Conservation (phyloP, 2,329 filamentous ascomycete species). For the Exutisphaerella laricina region DNA sequence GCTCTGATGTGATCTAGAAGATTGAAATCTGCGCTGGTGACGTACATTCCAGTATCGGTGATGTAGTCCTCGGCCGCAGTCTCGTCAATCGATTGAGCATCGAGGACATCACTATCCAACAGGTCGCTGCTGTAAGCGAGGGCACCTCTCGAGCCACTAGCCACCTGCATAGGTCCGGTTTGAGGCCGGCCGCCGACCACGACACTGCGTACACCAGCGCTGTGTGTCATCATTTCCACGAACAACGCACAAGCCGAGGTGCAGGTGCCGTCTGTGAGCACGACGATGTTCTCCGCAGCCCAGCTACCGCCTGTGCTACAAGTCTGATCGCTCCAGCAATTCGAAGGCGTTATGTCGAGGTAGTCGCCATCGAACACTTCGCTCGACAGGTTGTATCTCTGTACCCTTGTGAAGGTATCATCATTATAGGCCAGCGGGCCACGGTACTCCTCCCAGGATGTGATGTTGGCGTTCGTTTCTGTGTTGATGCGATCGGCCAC, state of each 20-base stretch:
- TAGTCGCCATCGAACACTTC: too few relatives aligned
- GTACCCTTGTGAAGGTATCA: too few relatives aligned
- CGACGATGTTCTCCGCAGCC: conserved; percentile 55
- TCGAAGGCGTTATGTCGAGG: too few relatives aligned
- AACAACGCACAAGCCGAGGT: conserved; percentile 45
- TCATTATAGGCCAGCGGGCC: too few relatives aligned
- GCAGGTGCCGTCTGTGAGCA: conserved; percentile 45
- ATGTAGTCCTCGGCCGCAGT: conserved; percentile 28
- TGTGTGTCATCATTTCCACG: conserved; percentile 42
- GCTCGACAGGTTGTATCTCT: too few relatives aligned
- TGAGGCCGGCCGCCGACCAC: conserved; percentile 40
- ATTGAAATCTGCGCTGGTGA: conserved; percentile 27
- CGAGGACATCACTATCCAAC: conserved; percentile 21
- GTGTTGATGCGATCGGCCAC: too few relatives aligned
- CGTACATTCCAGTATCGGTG: conserved; percentile 22
- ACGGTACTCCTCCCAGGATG: too few relatives aligned
- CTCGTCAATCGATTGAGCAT: conserved; percentile 19
- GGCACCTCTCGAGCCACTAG: conserved; percentile 43
- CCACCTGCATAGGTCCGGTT: conserved; percentile 39
- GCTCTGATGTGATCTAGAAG: conserved; percentile 24
- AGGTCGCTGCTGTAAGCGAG: conserved; percentile 21
- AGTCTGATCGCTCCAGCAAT: too few relatives aligned
- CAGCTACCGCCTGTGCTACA: too few relatives aligned
- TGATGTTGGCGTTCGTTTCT: too few relatives aligned
- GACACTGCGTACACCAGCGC: conserved; percentile 40